phyloP scores from a whole-genome alignment of 2,329 filamentous ascomycete species.

The Ceratocystis albifundus region DNA sequence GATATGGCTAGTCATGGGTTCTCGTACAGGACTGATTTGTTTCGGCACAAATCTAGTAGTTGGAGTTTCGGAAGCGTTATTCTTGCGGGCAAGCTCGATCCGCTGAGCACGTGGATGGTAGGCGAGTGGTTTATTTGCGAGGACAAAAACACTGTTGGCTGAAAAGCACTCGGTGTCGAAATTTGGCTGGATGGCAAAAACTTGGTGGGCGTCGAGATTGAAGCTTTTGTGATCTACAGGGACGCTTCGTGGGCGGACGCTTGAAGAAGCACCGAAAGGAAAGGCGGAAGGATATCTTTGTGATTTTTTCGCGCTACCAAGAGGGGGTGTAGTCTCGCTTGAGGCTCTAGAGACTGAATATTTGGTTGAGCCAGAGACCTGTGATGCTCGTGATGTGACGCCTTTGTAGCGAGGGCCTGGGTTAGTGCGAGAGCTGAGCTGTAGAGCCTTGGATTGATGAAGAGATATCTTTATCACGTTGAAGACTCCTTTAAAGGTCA shows the following conservation, averaged over 20 bases:
- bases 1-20: slow-evolving; percentile 58
- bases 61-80: not conserved
- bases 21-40: not conserved
- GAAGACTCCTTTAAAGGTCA: slow-evolving; percentile 9
- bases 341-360: not conserved
- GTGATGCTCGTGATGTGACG: not conserved
- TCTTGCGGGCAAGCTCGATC: not conserved
- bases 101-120: slow-evolving; percentile 2
- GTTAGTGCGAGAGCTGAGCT: not conserved
- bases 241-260: slow-evolving; percentile 5
- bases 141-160: slow-evolving; percentile 23
- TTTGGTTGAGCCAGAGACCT: not conserved
- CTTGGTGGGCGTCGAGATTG: slow-evolving; percentile 14
- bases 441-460: not conserved
- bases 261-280: not conserved
- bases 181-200: slow-evolving; percentile 19
- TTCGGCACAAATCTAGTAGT: not conserved
- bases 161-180: slow-evolving; percentile 17
- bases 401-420: slow-evolving; percentile 1
- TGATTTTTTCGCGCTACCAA: too few relatives aligned
- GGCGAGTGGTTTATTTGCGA: slow-evolving; percentile 5
- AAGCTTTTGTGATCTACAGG: slow-evolving; percentile 15
- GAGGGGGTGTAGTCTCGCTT: not conserved
- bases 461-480: slow-evolving; percentile 7
- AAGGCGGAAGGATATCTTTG: slow-evolving; percentile 3